Conservation (phyloP, 768 basidiomycete species). For the Leccinum imitatum region DNA sequence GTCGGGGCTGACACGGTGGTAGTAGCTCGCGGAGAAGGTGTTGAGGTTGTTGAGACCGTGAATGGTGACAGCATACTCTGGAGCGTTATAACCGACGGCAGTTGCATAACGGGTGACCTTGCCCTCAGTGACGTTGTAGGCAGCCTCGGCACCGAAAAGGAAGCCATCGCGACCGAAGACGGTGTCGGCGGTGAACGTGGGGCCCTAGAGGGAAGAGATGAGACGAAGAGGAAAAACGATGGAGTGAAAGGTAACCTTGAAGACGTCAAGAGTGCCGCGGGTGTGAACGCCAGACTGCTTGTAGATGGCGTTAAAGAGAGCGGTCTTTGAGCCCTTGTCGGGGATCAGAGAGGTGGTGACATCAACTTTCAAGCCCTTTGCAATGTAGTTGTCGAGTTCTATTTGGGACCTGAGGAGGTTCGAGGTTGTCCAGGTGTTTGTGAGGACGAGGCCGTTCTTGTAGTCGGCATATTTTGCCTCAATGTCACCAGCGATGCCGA, state of each 20-base stretch:
- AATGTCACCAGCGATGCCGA: slow-evolving; percentile 80
- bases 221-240: background rate
- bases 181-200: slow-evolving; percentile 94
- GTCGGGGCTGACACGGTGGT: slow-evolving; percentile 90
- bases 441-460: slow-evolving; percentile 91
- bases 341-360: slow-evolving; percentile 80
- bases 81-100: slow-evolving; percentile 93
- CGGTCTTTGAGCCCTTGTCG: slow-evolving; percentile 83
- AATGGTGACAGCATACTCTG: slow-evolving; percentile 91
- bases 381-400: slow-evolving; percentile 96
- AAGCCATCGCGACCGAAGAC: slow-evolving; percentile 96
- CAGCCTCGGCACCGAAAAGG: slow-evolving; percentile 93
- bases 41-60: slow-evolving; percentile 95
- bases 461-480: slow-evolving; percentile 94
- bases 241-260: slow-evolving; percentile 64
- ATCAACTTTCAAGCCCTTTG: slow-evolving; percentile 97
- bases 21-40: slow-evolving; percentile 94
- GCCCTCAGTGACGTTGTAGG: slow-evolving; percentile 95
- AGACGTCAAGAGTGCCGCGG: slow-evolving; percentile 85
- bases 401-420: slow-evolving; percentile 90
- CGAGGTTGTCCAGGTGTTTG: slow-evolving; percentile 92
- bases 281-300: slow-evolving; percentile 96
- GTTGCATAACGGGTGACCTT: slow-evolving; percentile 89
- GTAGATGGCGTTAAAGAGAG: slow-evolving; percentile 81
- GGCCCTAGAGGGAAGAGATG: slow-evolving; percentile 59